phyloP scores from a whole-genome alignment of 805 yeast genomes.

The Soucietia sequanensis region DNA sequence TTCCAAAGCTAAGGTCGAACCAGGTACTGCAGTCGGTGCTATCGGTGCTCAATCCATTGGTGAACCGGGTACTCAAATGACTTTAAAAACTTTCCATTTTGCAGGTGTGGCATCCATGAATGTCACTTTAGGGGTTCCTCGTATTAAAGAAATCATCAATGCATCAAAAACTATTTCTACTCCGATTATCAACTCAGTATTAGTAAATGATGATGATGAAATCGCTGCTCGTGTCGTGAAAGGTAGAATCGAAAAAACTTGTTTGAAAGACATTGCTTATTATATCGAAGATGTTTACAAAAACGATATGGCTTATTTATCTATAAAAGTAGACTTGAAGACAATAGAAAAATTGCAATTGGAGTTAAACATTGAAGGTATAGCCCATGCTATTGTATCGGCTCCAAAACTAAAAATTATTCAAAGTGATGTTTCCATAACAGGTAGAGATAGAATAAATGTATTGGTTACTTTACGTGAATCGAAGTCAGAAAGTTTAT shows the following conservation, averaged over 20 bases:
- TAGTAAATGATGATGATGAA: constrained; percentile 92
- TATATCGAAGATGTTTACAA: constrained; percentile 93
- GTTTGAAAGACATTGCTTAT: constrained; percentile 79
- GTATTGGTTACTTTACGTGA: constrained; percentile 52
- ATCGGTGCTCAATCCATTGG: constrained; percentile 99
- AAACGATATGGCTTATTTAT: constrained; percentile 71
- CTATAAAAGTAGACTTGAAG: constrained; percentile 75
- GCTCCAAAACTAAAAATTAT: constrained; percentile 90
- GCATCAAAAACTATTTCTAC: constrained; percentile 95
- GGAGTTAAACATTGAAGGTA: constrained; percentile 82
- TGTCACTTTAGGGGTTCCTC: constrained; percentile 98
- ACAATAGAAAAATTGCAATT: constrained; percentile 89
- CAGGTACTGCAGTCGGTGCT: constrained; percentile 99
- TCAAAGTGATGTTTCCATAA: constrained; percentile 65
- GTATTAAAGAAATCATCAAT: constrained; percentile 97
- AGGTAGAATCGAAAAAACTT: constrained; percentile 93
- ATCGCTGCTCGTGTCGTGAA: constrained; percentile 98
- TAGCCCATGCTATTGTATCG: constrained; percentile 72
- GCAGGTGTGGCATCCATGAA: constrained; percentile 99
- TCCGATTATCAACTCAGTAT: constrained; percentile 91
- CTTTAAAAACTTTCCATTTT: constrained; percentile 88
- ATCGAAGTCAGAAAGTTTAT: constrained; percentile 36
- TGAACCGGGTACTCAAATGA: constrained; percentile 99
- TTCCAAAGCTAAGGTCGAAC: constrained; percentile 89
- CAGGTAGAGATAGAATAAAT: constrained; percentile 64